A percentile compares a stretch with the other conserved stretches of the same genome.
Evolutionary conservation across 75 land plant genomes (phyloP).

Genomic region (Selaginella moellendorffii): DNA sequence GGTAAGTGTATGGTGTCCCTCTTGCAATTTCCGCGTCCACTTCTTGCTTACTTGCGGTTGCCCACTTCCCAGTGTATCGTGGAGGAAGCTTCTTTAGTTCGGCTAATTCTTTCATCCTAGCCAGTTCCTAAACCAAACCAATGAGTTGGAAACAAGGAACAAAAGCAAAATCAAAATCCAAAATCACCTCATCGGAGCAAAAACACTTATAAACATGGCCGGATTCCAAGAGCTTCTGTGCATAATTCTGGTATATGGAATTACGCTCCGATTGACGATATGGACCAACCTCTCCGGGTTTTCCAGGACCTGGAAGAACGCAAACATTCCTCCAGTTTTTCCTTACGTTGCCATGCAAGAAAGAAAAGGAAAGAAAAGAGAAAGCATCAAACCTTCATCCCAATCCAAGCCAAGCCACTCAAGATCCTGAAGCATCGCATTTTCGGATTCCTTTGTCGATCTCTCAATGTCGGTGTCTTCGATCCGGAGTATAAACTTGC

Average conservation of each 20-base stretch:
- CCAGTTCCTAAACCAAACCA: slow-evolving; percentile 50
- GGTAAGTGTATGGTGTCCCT: slow-evolving; percentile 77
- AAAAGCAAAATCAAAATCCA: background rate
- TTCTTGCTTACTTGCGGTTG: slow-evolving; percentile 59
- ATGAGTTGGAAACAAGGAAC: background rate
- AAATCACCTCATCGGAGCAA: slow-evolving; percentile 66
- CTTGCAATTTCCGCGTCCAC: slow-evolving; percentile 64
- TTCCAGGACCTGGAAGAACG: slow-evolving; percentile 51
- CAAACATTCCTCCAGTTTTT: too few relatives aligned
- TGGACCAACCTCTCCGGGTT: slow-evolving; percentile 79
- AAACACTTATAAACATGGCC: slow-evolving; percentile 86
- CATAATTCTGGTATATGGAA: slow-evolving; percentile 58
- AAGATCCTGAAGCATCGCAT: slow-evolving; percentile 62
- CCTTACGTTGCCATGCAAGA: too few relatives aligned
- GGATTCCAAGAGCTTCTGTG: slow-evolving; percentile 50
- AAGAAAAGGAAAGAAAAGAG: too few relatives aligned
- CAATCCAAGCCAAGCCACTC: slow-evolving; percentile 91
- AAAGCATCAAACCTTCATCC: slow-evolving; percentile 99
- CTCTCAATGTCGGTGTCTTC: slow-evolving; percentile 94
- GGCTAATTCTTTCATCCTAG: slow-evolving; percentile 80
- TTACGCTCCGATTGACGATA: slow-evolving; percentile 89
- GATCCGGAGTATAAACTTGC: slow-evolving; percentile 80
- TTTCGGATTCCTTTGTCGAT: slow-evolving; percentile 79
- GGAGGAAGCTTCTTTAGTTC: slow-evolving; percentile 72
- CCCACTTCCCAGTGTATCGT: slow-evolving; percentile 91